Evolutionary conservation across 371 early-diverging fungal species (phyloP), one percentile per base, ranked within the genome.

Genomic region (Mortierella sp.): DNA sequence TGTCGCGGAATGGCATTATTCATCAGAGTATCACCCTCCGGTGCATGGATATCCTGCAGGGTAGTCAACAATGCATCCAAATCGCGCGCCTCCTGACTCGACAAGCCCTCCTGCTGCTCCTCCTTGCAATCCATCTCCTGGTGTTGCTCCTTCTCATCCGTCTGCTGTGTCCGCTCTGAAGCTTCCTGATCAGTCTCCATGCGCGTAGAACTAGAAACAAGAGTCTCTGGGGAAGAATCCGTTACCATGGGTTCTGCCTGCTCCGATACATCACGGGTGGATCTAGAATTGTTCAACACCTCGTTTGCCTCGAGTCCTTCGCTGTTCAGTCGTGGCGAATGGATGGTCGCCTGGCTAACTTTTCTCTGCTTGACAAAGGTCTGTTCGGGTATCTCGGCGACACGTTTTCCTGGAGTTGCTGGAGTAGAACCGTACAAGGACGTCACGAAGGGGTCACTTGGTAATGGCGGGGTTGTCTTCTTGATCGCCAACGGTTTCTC

Each of bases 351-450:
- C 43, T 77, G 74, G 58, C 81, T 81, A 45, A 81, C 73, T 43
- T 72, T 76, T 29, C 81, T 65, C 50, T 81, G 81, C 48, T 81
- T 81, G 29, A 70, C 74, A 66, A 61, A 68, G 1, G 61, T 41
- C 11, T 76, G 63, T 24, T 70, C 77, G 7, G 77, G 77, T 52
- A 76, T 53, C 47, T 81, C 81, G 11, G 81, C 81, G 40, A 77
- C 77, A n/a, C 81, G 77, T 40, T 81, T 81, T 41, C 77, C 76
- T n/a, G 73, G 50, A 1, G 73, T 81, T 34, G 74, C 70, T n/a
- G 73, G 43, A 1, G 73, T 55, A 29, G 71, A 45, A n/a, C 40
- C 55, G 3, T 44, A 31, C 6, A 73, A 47, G 13, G 70, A n/a
- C n/a, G 70, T 26, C 16, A 66, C 16, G 37, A 55, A 61, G 10